A percentile compares a stretch with the other conserved stretches of the same genome.
phyloP scores from a whole-genome alignment of 768 basidiomycete species.

The Mycena rebaudengoi region DNA sequence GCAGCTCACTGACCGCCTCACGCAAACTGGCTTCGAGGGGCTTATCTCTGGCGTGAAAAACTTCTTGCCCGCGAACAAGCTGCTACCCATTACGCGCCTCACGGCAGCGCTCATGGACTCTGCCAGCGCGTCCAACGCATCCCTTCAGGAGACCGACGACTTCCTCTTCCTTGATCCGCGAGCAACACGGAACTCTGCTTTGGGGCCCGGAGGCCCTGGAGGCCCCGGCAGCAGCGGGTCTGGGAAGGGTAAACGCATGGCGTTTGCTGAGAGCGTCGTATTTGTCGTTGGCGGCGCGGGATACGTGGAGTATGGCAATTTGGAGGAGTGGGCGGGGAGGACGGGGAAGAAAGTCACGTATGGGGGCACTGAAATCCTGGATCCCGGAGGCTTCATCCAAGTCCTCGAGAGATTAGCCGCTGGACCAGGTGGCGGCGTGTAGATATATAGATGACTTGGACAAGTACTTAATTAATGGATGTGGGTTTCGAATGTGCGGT shows the following conservation, averaged over 20 bases:
- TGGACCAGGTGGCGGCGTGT: not conserved
- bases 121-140: constrained; percentile 91
- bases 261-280: constrained; percentile 88
- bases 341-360: constrained; percentile 90
- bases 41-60: constrained; percentile 98
- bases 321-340: constrained; percentile 91
- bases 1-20: constrained; percentile 90
- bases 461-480: constrained; percentile 1
- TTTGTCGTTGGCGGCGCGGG: constrained; percentile 97
- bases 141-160: constrained; percentile 95
- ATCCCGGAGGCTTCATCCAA: constrained; percentile 85
- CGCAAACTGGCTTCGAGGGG: constrained; percentile 97
- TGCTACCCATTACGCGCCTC: constrained; percentile 90
- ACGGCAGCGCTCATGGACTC: constrained; percentile 99
- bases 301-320: constrained; percentile 96
- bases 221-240: constrained; percentile 48
- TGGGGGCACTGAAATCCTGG: constrained; percentile 94
- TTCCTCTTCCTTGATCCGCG: constrained; percentile 94
- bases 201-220: constrained; percentile 63
- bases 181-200: constrained; percentile 66
- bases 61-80: constrained; percentile 94
- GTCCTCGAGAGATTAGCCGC: constrained; percentile 67
- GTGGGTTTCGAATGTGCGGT: not conserved
- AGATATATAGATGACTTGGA: not conserved
- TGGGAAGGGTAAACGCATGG: constrained; percentile 68